A percentile compares a stretch with the other conserved stretches of the same genome.
phyloP scores from a whole-genome alignment of 2,329 filamentous ascomycete species.

The Didymella glomerata region DNA sequence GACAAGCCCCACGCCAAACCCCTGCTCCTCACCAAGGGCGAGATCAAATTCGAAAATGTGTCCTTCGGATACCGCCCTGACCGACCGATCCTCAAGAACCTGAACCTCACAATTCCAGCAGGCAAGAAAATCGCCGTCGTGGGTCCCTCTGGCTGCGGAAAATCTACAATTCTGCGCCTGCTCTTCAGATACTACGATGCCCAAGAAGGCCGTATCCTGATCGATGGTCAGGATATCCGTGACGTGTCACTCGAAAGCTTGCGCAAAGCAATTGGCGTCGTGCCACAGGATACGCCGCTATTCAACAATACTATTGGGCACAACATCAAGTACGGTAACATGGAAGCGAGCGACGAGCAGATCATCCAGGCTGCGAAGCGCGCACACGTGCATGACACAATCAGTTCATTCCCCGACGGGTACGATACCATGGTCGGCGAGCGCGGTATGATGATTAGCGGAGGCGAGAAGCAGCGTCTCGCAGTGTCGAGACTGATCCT shows the following conservation, averaged over 20 bases:
- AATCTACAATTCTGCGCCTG: slow-evolving; percentile 89
- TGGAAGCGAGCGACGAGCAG: slow-evolving; percentile 76
- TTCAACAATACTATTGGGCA: slow-evolving; percentile 97
- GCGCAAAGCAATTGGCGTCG: slow-evolving; percentile 86
- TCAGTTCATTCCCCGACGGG: slow-evolving; percentile 79
- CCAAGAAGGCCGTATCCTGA: slow-evolving; percentile 81
- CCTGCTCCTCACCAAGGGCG: slow-evolving; percentile 78
- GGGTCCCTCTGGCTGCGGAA: slow-evolving; percentile 93
- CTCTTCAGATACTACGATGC: slow-evolving; percentile 96
- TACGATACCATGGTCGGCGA: slow-evolving; percentile 93
- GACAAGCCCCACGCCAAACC: slow-evolving; percentile 78
- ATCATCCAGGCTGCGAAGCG: slow-evolving; percentile 81
- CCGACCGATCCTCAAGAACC: slow-evolving; percentile 83
- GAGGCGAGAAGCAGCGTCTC: slow-evolving; percentile 90
- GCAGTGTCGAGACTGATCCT: slow-evolving; percentile 84
- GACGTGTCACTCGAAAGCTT: slow-evolving; percentile 83
- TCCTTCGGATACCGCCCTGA: slow-evolving; percentile 91
- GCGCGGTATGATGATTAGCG: slow-evolving; percentile 95
- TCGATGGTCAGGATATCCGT: slow-evolving; percentile 92
- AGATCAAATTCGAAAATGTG: slow-evolving; percentile 95
- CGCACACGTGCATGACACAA: slow-evolving; percentile 81
- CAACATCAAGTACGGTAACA: slow-evolving; percentile 91
- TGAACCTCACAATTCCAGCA: slow-evolving; percentile 88
- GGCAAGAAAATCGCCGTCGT: slow-evolving; percentile 97
- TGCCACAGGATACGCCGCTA: slow-evolving; percentile 94